Evolutionary conservation across 306 rosid genomes (phyloP).

Genomic region (Corylus heterophylla): DNA sequence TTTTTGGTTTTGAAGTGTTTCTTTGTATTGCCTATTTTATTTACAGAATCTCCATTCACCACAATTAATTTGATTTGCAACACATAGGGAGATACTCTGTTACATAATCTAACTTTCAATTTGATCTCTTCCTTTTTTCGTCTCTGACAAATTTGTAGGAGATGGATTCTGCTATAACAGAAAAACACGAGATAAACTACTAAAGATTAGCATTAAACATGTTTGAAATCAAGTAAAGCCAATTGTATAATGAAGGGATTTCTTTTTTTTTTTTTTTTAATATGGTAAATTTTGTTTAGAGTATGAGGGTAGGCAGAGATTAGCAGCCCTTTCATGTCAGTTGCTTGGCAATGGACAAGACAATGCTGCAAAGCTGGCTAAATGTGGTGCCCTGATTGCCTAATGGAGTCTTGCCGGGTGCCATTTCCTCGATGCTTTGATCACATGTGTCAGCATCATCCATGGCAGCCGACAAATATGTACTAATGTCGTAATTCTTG

Average conservation of each 20-base stretch:
- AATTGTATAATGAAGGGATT: too few species aligned
- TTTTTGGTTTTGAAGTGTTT: neutral
- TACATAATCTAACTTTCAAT: too few species aligned
- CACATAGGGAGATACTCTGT: too few species aligned
- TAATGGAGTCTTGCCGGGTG: neutral
- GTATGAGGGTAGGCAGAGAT: too few species aligned
- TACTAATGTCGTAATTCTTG: constrained; percentile 8
- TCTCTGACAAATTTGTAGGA: neutral
- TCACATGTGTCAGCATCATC: constrained; percentile 17
- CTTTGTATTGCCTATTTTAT: neutral
- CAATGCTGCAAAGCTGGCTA: constrained; percentile 12
- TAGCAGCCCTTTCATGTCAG: neutral
- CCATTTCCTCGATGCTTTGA: constrained; percentile 1
- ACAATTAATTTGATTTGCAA: neutral
- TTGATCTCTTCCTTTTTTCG: too few species aligned
- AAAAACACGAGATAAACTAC: too few species aligned
- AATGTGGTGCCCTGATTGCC: neutral
- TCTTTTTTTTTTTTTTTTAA: too few species aligned
- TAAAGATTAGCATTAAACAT: too few species aligned
- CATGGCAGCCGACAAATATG: constrained; percentile 14
- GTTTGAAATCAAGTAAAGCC: neutral
- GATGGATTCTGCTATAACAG: neutral
- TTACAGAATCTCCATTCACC: neutral
- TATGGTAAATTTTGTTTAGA: neutral
- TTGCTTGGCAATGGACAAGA: constrained; percentile 15